Conservation (phyloP, 2,329 filamentous ascomycete species). For the Fusarium duplospermum region DNA sequence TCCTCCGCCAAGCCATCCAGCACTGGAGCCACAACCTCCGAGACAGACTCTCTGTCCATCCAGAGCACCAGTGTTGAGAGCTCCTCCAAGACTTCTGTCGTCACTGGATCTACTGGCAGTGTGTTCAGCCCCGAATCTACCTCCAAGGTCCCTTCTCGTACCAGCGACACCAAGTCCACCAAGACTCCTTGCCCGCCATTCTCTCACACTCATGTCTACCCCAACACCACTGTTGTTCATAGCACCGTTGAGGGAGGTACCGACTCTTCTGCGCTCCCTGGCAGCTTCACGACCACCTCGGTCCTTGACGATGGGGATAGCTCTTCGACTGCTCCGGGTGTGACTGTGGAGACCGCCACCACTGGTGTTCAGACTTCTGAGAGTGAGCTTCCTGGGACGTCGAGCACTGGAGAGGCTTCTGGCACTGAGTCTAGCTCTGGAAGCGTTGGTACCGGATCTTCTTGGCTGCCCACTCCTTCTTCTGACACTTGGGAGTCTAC, state of each 20-base stretch:
- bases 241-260: conserved; percentile 8
- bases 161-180: background rate
- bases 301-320: conserved; percentile 4
- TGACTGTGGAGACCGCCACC: background rate
- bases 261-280: conserved; percentile 24
- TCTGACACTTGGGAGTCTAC: conserved; percentile 1
- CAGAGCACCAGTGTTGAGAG: background rate
- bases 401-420: background rate
- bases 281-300: conserved; percentile 2
- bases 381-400: background rate
- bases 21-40: background rate
- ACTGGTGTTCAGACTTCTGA: conserved; percentile 1
- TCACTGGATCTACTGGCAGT: conserved; percentile 1
- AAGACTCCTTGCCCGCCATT: conserved; percentile 20
- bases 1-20: conserved; percentile 3
- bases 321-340: background rate
- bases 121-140: background rate
- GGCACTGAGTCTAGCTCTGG: background rate
- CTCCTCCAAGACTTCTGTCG: background rate
- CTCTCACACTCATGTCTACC: conserved; percentile 28
- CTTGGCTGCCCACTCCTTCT: background rate
- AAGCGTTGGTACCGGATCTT: background rate
- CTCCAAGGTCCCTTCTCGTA: background rate
- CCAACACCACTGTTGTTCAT: conserved; percentile 27
- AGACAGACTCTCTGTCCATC: background rate